Percentiles rank a stretch among this genome's conserved stretches.
Evolutionary conservation across 805 yeast species (phyloP).

Genomic region (Candida anglica): DNA sequence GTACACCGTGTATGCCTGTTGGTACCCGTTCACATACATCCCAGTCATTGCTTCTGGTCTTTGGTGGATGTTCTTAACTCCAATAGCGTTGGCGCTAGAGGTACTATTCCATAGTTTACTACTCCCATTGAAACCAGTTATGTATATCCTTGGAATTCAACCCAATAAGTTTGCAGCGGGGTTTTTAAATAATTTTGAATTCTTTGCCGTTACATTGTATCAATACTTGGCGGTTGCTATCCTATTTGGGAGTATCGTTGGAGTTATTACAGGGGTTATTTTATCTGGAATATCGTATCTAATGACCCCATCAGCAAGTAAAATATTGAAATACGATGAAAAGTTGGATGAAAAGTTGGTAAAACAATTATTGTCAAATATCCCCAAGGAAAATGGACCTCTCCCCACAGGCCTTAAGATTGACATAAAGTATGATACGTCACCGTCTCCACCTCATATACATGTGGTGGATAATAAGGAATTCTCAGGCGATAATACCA

Average conservation of each 20-base stretch:
- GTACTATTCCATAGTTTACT: background rate
- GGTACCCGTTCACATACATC: background rate
- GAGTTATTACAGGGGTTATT: background rate
- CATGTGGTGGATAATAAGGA: too few species aligned
- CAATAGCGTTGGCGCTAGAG: too few species aligned
- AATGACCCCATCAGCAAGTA: slow-evolving; percentile 3
- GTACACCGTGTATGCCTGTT: too few species aligned
- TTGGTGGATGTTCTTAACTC: background rate
- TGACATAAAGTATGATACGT: slow-evolving; percentile 3
- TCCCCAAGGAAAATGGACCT: slow-evolving; percentile 2
- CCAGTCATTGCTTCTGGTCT: background rate
- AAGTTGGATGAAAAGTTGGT: background rate
- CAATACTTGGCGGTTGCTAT: slow-evolving; percentile 4
- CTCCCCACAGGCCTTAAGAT: slow-evolving; percentile 1
- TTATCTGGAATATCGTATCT: slow-evolving; percentile 1
- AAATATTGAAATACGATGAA: too few species aligned
- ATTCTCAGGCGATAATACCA: too few species aligned
- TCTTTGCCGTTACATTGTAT: slow-evolving; percentile 1
- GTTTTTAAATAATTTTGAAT: background rate
- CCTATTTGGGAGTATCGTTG: slow-evolving; percentile 1
- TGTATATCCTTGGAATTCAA: slow-evolving; percentile 1
- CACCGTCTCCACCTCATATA: too few species aligned
- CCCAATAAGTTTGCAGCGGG: background rate
- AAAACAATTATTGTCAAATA: background rate
- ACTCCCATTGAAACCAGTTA: background rate